Evolutionary conservation across 495 filamentous ascomycete genomes (phyloP).

Genomic region (Arthonia radiata): DNA sequence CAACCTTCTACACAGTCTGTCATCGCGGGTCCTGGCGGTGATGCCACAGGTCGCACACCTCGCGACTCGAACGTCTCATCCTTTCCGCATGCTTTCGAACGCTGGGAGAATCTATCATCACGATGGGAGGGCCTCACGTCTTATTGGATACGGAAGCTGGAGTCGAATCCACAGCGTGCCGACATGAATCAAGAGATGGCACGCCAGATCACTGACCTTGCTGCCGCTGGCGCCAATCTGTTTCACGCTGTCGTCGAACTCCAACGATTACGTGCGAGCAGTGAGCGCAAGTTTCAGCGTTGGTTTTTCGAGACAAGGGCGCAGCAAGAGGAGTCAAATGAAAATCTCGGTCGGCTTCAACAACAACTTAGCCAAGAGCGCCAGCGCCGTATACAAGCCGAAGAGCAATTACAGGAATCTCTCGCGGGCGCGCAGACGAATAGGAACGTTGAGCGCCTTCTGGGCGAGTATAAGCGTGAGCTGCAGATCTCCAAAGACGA

Average conservation of each 20-base stretch:
- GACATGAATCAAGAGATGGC: constrained; percentile 70
- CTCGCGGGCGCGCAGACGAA: constrained; percentile 39
- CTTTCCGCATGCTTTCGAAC: constrained; percentile 91
- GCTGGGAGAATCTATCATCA: constrained; percentile 88
- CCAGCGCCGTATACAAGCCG: constrained; percentile 21
- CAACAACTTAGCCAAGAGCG: constrained; percentile 47
- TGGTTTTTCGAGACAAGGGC: constrained; percentile 92
- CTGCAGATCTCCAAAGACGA: constrained; percentile 89
- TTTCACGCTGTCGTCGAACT: constrained; percentile 96
- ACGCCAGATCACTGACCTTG: constrained; percentile 83
- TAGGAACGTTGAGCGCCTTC: constrained; percentile 33
- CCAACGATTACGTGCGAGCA: constrained; percentile 82
- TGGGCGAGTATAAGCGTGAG: constrained; percentile 71
- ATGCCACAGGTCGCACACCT: too few relatives aligned
- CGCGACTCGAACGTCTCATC: too few relatives aligned
- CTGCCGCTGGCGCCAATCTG: constrained; percentile 84
- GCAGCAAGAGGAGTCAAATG: constrained; percentile 65
- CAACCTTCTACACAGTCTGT: too few relatives aligned
- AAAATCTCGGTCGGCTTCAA: constrained; percentile 63
- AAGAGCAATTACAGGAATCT: constrained; percentile 37
- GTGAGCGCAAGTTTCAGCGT: constrained; percentile 89
- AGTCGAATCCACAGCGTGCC: constrained; percentile 63
- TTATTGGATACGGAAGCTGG: constrained; percentile 84
- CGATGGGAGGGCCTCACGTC: constrained; percentile 96
- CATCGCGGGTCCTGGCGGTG: background rate